These are phyloP conservation scores for Oryza rufipogon DNA, from an alignment of 176 grass and related monocot species.

Conservation along the genomic window DNA sequence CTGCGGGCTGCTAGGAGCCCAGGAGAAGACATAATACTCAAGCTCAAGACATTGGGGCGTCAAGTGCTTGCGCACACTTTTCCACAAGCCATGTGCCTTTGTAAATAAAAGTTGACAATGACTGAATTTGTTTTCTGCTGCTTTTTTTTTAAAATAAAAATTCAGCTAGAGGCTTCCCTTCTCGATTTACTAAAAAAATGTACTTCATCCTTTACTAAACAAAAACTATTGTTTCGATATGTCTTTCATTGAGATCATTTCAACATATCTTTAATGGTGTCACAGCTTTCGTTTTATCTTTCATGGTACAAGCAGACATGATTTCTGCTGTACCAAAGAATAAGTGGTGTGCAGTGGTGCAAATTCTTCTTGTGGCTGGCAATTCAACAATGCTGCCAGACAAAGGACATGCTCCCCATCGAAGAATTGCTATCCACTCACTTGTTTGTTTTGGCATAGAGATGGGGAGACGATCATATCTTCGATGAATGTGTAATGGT, in stretches of 20 bases:
- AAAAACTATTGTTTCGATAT: constrained; percentile 18
- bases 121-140: background rate
- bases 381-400: no score
- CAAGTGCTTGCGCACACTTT: background rate
- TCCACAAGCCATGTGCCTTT: background rate
- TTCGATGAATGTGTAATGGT: no score
- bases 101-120: background rate
- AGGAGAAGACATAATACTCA: background rate
- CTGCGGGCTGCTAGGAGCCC: background rate
- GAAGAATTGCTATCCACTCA: no score
- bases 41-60: background rate
- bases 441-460: no score
- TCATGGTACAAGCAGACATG: background rate
- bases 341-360: no score
- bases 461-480: no score
- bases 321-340: background rate
- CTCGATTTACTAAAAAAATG: background rate
- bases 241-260: constrained; percentile 21
- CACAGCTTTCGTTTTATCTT: constrained; percentile 4
- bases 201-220: background rate
- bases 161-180: background rate
- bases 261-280: background rate
- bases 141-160: background rate
- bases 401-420: no score
- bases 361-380: no score